Evolutionary conservation across 257 asterid genomes (phyloP).

Genomic region (Vinca minor): DNA sequence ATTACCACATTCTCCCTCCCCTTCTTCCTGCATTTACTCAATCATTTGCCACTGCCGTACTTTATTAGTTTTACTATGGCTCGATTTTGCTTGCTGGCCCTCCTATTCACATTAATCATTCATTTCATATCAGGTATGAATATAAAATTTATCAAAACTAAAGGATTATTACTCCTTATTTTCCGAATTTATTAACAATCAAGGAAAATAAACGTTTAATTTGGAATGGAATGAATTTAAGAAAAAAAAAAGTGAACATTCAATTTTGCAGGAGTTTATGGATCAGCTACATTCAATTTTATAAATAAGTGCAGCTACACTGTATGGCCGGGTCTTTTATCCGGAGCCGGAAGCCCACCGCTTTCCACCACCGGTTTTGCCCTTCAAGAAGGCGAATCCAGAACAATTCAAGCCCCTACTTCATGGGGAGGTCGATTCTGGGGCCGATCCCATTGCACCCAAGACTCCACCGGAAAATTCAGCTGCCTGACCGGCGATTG

Average conservation of each 20-base stretch:
- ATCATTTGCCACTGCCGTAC: too few relatives aligned
- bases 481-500: conserved; percentile 83
- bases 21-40: not conserved
- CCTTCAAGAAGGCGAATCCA: conserved; percentile 52
- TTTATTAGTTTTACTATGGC: too few relatives aligned
- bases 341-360: conserved; percentile 72
- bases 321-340: conserved; percentile 85
- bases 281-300: conserved; percentile 56
- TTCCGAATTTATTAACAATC: too few relatives aligned
- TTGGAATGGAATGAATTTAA: too few relatives aligned
- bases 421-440: conserved; percentile 93
- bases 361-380: conserved; percentile 62
- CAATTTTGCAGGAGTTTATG: conserved; percentile 38
- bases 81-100: conserved; percentile 19
- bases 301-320: conserved; percentile 65
- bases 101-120: conserved; percentile 27
- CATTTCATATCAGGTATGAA: conserved; percentile 48
- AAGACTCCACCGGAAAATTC: conserved; percentile 61
- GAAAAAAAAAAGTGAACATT: not conserved
- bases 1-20: too few relatives aligned
- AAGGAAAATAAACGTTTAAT: too few relatives aligned
- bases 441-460: conserved; percentile 72
- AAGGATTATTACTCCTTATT: too few relatives aligned
- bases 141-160: too few relatives aligned
- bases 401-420: conserved; percentile 46